A percentile compares a stretch with the other conserved stretches of the same genome.
These are phyloP conservation scores for Rutstroemia sp. DNA, from an alignment of 2,329 filamentous ascomycete genomes.

Conservation along the genomic window DNA sequence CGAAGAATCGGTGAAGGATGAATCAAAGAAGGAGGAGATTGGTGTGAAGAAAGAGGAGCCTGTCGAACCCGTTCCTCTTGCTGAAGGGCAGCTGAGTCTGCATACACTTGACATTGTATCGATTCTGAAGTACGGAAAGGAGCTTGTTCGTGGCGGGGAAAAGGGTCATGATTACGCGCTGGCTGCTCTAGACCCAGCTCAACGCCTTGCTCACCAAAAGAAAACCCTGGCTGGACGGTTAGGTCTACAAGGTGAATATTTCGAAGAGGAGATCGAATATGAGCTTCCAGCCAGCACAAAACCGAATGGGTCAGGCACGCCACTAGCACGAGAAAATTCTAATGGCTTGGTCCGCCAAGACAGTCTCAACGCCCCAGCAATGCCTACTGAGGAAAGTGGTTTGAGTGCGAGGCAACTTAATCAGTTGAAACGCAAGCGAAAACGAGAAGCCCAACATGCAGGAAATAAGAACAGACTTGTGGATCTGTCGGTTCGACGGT, in stretches of 20 bases:
- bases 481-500: conserved; percentile 64
- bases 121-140: conserved; percentile 76
- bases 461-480: conserved; percentile 86
- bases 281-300: conserved; percentile 40
- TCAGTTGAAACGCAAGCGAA: conserved; percentile 87
- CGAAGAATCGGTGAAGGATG: conserved; percentile 46
- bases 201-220: conserved; percentile 79
- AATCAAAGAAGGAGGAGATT: conserved; percentile 35
- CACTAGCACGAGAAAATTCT: conserved; percentile 10
- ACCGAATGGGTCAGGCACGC: conserved; percentile 20
- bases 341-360: conserved; percentile 37
- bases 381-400: conserved; percentile 53
- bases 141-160: conserved; percentile 74
- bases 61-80: conserved; percentile 36
- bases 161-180: conserved; percentile 79
- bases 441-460: conserved; percentile 80
- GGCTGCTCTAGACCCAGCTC: conserved; percentile 71
- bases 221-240: conserved; percentile 77
- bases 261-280: conserved; percentile 71
- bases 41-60: conserved; percentile 55
- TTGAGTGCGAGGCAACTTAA: conserved; percentile 93
- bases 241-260: conserved; percentile 75
- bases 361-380: conserved; percentile 8
- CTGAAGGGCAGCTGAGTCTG: conserved; percentile 58
- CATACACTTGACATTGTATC: conserved; percentile 68